Base-by-base conservation (phyloP, 2,329 filamentous ascomycete species). In the Ramichloridium luteum region DNA sequence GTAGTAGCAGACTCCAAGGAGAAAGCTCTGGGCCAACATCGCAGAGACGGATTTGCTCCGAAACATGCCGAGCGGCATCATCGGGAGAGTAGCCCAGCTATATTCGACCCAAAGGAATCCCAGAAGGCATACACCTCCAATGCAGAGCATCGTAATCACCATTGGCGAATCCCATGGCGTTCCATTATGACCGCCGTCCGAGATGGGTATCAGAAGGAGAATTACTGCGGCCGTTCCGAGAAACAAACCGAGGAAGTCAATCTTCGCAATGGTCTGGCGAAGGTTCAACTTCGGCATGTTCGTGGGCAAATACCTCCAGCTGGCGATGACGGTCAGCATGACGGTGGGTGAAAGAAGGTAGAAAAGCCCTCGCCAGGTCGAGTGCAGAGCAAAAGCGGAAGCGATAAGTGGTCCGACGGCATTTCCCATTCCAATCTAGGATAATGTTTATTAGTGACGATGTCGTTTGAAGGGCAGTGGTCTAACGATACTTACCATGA, bases 171-270 rank as follows among this genome's bases (percentile, higher is more conserved):
- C 45, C 69, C 69, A 74, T 3, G 58, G 49, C 0, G 64, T 61
- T 2, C 68, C 71, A 11, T 32, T 37, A 27, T 43, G 40, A 4
- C 49, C 49, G 35, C 68, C 72, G 11, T 72, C 72, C 3, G 72
- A 76, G 9, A 79, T 65, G 0, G 74, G 74, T 27, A 80, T 73
- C 12, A 79, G 58, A 2, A 79, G 43, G 9, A 77, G 59, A 6
- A 78, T 65, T 16, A 76, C 65, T 0, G 65, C 72, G 5, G 65
- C 54, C 0, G 69, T 70, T 3, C 65, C 68, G 3, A 64, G 60
- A 8, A 74, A 35, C 1, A 73, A 58, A 2, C 74, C 75, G 14
- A 57, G 64, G 40, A 67, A 74, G 48, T 80, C 74, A 33, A 78
- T 72, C 26, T 68, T 69, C 28, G 54, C 56, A 13, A 70, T 44